A percentile compares a stretch with the other conserved stretches of the same genome.
Evolutionary conservation across 2,329 filamentous ascomycete species (phyloP).

Genomic region (Fusarium sp.): DNA sequence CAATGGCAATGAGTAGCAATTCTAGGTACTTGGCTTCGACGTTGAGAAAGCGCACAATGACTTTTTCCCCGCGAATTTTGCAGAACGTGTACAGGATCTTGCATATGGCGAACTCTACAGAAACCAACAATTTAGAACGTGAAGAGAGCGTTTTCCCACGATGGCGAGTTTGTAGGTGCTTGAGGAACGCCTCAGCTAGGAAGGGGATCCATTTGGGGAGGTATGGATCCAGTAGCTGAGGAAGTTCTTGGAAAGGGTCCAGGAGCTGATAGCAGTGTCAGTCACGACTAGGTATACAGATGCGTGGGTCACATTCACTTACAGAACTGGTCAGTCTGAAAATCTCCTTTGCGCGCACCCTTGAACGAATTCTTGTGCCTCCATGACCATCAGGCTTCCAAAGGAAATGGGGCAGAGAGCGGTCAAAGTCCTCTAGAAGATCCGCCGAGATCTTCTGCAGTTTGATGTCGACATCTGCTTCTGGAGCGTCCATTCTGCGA

Average conservation of each 20-base stretch:
- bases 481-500: constrained; percentile 68
- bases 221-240: constrained; percentile 89
- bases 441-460: constrained; percentile 71
- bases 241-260: constrained; percentile 94
- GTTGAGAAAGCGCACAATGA: constrained; percentile 89
- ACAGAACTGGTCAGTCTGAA: constrained; percentile 62
- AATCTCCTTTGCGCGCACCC: constrained; percentile 64
- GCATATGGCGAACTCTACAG: constrained; percentile 78
- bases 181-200: constrained; percentile 81
- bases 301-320: constrained; percentile 9
- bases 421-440: constrained; percentile 69
- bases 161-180: constrained; percentile 66
- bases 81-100: constrained; percentile 88
- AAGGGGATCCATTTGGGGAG: constrained; percentile 80
- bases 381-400: constrained; percentile 63
- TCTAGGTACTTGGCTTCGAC: constrained; percentile 91
- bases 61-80: constrained; percentile 93
- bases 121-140: constrained; percentile 58
- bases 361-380: constrained; percentile 57
- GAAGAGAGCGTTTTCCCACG: constrained; percentile 53
- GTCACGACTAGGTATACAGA: background rate
- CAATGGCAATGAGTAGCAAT: constrained; percentile 79
- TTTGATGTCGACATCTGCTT: constrained; percentile 71
- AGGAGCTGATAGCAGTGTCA: constrained; percentile 61
- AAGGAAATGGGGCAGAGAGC: constrained; percentile 64